A percentile compares a stretch with the other conserved stretches of the same genome.
Conservation (phyloP, 768 basidiomycete genomes). For the Lentinula raphanica region DNA sequence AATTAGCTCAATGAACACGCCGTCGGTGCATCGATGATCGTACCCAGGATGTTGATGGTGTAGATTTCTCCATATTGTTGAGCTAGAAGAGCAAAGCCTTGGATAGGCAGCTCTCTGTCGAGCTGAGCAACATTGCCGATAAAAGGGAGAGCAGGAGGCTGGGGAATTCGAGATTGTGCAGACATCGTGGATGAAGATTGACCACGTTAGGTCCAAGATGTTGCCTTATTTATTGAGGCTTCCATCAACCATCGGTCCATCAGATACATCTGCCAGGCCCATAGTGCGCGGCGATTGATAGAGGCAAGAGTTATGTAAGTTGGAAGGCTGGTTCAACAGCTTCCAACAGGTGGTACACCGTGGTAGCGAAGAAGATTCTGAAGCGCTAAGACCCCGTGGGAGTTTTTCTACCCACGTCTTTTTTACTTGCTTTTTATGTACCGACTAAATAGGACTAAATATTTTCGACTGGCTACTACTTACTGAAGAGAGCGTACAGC, state of each 20-base stretch:
- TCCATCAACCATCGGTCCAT: background rate
- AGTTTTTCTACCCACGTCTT: too few relatives aligned
- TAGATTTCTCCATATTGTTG: constrained; percentile 40
- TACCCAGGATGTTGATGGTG: constrained; percentile 31
- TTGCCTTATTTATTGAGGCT: background rate
- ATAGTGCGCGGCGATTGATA: too few relatives aligned
- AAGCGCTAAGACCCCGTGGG: too few relatives aligned
- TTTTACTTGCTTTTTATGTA: too few relatives aligned
- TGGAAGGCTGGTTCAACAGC: too few relatives aligned
- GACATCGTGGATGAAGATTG: constrained; percentile 20
- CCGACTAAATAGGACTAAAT: too few relatives aligned
- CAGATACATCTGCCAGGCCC: background rate
- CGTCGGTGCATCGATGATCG: background rate
- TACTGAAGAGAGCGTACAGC: background rate
- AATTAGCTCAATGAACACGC: too few relatives aligned
- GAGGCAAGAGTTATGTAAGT: too few relatives aligned
- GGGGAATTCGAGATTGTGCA: constrained; percentile 32
- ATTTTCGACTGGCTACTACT: too few relatives aligned
- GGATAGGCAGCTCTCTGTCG: constrained; percentile 31
- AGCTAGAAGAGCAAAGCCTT: constrained; percentile 29
- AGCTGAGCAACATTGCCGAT: constrained; percentile 33
- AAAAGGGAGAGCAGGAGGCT: constrained; percentile 36
- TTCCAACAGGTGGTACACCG: too few relatives aligned
- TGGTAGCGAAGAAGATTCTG: too few relatives aligned
- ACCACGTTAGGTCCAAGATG: background rate